Evolutionary conservation across 1,139 yeast species (phyloP).

Genomic region (Wickerhamomyces sp.): DNA sequence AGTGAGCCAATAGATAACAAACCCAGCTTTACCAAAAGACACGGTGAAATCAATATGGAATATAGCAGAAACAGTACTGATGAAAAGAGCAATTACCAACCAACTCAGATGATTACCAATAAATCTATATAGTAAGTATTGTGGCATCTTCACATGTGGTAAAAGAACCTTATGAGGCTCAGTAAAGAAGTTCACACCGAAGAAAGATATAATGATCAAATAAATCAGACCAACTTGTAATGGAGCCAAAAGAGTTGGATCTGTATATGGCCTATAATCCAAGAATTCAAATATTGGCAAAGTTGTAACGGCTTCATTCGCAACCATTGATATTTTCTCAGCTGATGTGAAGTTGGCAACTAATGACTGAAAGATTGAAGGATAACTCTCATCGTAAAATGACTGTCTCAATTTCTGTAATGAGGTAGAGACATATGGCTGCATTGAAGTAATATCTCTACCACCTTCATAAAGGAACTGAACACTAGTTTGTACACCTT

Average conservation of each 20-base stretch:
- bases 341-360: slow-evolving; percentile 15
- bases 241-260: slow-evolving; percentile 55
- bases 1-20: slow-evolving; percentile 60
- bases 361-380: slow-evolving; percentile 25
- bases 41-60: slow-evolving; percentile 48
- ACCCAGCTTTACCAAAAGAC: slow-evolving; percentile 58
- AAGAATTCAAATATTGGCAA: slow-evolving; percentile 28
- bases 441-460: slow-evolving; percentile 44
- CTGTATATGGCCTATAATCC: slow-evolving; percentile 48
- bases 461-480: slow-evolving; percentile 45
- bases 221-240: slow-evolving; percentile 73
- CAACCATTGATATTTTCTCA: slow-evolving; percentile 18
- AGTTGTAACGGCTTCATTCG: slow-evolving; percentile 6
- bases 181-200: slow-evolving; percentile 54
- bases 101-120: slow-evolving; percentile 43
- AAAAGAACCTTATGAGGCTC: slow-evolving; percentile 48
- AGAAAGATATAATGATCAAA: slow-evolving; percentile 61
- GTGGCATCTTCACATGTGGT: slow-evolving; percentile 37
- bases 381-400: slow-evolving; percentile 21
- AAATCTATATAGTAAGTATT: slow-evolving; percentile 46
- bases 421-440: slow-evolving; percentile 37
- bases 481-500: slow-evolving; percentile 23
- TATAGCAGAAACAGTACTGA: slow-evolving; percentile 54
- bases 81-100: slow-evolving; percentile 48
- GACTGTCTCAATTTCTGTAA: slow-evolving; percentile 28